Conservation (phyloP, 495 filamentous ascomycete genomes). For the Hyphodiscus hymeniophilus region DNA sequence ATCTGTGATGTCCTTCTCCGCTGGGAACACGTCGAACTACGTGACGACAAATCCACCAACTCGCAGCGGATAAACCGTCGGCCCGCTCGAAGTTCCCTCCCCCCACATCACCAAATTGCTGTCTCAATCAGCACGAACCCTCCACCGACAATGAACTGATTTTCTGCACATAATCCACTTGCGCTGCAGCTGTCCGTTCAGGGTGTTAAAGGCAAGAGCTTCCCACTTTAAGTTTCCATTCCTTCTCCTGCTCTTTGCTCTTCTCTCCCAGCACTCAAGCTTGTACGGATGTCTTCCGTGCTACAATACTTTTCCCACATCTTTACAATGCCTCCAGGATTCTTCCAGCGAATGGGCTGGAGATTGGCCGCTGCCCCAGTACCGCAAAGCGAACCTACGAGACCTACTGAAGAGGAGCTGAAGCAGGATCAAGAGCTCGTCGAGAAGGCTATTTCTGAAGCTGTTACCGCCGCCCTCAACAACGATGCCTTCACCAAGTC, state of each 20-base stretch:
- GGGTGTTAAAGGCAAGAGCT: neutral
- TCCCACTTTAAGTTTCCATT: neutral
- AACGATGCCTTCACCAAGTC: constrained; percentile 21
- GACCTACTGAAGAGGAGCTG: constrained; percentile 2
- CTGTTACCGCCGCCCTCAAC: constrained; percentile 18
- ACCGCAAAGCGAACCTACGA: neutral
- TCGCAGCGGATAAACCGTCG: too few species aligned
- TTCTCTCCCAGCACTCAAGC: neutral
- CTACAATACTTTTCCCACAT: neutral
- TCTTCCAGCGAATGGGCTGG: neutral
- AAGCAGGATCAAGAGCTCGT: constrained; percentile 13
- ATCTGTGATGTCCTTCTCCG: neutral
- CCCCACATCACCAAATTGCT: too few species aligned
- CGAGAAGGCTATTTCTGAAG: constrained; percentile 18
- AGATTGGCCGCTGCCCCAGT: neutral
- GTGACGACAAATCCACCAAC: too few species aligned
- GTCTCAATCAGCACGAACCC: neutral
- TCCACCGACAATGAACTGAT: neutral
- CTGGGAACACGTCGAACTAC: neutral
- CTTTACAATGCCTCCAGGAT: neutral
- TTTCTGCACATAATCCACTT: neutral
- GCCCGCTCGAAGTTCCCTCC: too few species aligned
- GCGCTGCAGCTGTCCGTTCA: neutral
- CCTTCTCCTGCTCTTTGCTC: neutral
- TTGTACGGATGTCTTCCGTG: neutral